Conservation (phyloP, 1,284 basidiomycete genomes). For the Papiliotrema nemorosa region DNA sequence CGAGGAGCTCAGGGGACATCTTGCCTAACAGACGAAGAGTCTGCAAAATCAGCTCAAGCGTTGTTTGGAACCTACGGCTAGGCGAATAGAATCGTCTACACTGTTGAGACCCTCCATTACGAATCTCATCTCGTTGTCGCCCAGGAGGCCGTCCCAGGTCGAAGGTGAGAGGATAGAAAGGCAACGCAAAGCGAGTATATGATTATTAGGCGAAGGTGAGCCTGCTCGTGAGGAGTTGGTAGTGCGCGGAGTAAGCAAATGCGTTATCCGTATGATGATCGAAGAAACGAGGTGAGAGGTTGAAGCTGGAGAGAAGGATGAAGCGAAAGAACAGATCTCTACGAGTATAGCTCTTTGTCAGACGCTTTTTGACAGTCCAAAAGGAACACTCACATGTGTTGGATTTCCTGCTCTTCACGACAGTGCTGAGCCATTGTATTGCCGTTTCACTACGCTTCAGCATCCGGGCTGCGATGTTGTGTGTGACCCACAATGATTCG, state of each 20-base stretch:
- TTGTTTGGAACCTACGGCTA: conserved; percentile 21
- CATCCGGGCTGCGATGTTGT: neutral
- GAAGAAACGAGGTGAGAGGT: neutral
- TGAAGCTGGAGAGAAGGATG: neutral
- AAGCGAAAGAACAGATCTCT: neutral
- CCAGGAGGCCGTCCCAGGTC: conserved; percentile 30
- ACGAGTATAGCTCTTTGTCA: conserved; percentile 7
- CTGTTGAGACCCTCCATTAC: conserved; percentile 43
- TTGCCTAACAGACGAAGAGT: conserved; percentile 26
- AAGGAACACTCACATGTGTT: neutral
- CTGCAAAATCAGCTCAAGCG: conserved; percentile 10
- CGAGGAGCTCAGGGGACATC: conserved; percentile 18
- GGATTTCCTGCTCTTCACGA: neutral
- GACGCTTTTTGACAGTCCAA: neutral
- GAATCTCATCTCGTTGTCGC: conserved; percentile 32
- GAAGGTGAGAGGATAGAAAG: conserved; percentile 20
- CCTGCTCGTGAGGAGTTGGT: neutral
- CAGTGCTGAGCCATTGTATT: neutral
- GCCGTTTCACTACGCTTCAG: neutral
- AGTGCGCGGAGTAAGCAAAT: neutral
- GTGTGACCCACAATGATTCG: neutral
- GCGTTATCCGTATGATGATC: neutral
- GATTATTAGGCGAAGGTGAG: conserved; percentile 29
- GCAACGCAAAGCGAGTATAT: conserved; percentile 35
- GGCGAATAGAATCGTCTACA: conserved; percentile 31